Base-by-base conservation (phyloP, 805 yeast species). In the Suhomyces prunicola region DNA sequence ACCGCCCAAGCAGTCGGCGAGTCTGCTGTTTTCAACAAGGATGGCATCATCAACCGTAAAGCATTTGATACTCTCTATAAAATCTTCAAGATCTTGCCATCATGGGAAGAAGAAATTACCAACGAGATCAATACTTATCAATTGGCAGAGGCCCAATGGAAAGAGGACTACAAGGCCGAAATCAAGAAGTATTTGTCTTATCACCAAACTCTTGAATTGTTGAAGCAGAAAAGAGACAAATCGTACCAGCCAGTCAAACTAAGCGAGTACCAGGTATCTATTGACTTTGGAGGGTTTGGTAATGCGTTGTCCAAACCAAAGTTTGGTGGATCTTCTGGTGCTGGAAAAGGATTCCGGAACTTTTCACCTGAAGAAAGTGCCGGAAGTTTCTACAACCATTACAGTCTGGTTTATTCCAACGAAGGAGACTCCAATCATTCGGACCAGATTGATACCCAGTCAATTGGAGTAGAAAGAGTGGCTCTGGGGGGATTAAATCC, bases 201-300 rank as follows among this genome's bases (percentile, higher is more conserved):
- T 2, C 69, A 66, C 44, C 66, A 71, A 39, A 54, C 63, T 17
- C 47, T 66, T 13, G 78, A 74, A 44, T 51, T 57, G 15, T 60
- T 65, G n/a, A 69, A 65, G 36, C 54, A 54, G 6, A 59, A 57
- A 23, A 52, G 41, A 3, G 70, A 71, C 50, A 55, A 59, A 2
- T 52, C 49, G 19, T 74, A 74, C 54, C 68, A 67, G 46, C 73
- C 77, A 2, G 58, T 59, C 7, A 64, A 60, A 48, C 48, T 70
- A 50, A 65, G 67, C 6, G 78, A 74, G 52, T 62, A 68, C 52
- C 70, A 66, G 50, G 77, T 77, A 5, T 67, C 74, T 42, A 58
- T 72, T 45, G 71, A 68, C 33, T 74, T 73, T 62, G 78, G 77
- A 0, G 78, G 79, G 5, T 62, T 57, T 48, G 56, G 57, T 44